Base-by-base conservation (phyloP, 1,139 yeast species). In the Saccharomycopsis hybrid region DNA sequence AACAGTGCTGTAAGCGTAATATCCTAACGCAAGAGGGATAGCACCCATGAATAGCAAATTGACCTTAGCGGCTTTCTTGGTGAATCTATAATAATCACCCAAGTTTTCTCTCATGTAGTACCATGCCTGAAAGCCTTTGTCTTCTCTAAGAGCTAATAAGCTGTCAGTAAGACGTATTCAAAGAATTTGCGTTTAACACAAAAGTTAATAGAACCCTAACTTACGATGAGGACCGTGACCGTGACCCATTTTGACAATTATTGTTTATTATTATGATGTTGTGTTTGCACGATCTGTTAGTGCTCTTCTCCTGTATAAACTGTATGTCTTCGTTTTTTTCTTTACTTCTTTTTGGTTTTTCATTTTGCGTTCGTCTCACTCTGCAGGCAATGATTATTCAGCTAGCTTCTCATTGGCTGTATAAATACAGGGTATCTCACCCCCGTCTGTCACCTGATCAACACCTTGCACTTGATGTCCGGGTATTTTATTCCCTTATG, bases 1-100 rank as follows among this genome's bases (percentile, higher is more conserved):
- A 51, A 65, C 67, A 39, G 60, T 62, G 43, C 62, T 60, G 49
- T 63, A 64, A 18, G 65, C 65, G 38, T 60, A 53, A 49, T 65
- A 66, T 4, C 62, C 57, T 32, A 67, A 56, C 8, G 60, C 60
- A 37, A 63, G 64, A 8, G 71, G 71, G 33, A 66, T 59, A 7
- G 58, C 61, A 37, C 63, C 65, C 50, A 66, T 56, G 56, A 63
- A 65, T 9, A 65, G 46, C 5, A 64, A 40, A 3, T 65, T 67
- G 40, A 58, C 52, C 9, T 58, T 55, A 4, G 64, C 62, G n/a
- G 68, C 63, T 48, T 57, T 64, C 35, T 61, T 53, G 50, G 62
- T 65, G 57, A 62, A 62, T 53, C 57, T 65, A 55, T 64, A 67
- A 49, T 59, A 58, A 44, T 57, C 59, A 43, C 64, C 59, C 40